Evolutionary conservation across 2,329 filamentous ascomycete genomes (phyloP), one percentile per base, ranked within the genome.

Genomic region (Thermoascus crustaceus): DNA sequence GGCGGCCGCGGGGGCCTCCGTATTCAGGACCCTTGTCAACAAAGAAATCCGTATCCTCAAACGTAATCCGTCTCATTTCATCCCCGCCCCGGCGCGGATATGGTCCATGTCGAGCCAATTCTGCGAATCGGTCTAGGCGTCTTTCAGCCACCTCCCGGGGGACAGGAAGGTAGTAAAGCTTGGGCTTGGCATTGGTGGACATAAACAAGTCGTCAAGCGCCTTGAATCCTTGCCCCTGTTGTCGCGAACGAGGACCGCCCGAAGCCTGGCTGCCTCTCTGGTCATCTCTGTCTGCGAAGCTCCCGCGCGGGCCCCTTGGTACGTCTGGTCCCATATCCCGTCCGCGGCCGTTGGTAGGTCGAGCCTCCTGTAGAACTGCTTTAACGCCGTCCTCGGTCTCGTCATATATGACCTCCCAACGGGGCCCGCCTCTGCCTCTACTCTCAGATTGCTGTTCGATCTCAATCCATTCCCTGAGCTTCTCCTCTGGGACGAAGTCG

Each of bases 401-500:
- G 16, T 77, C 69, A 52, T 93, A 94, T 5, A 71, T 60, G 5
- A 94, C 76, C 58, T 89, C 84, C 78, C 82, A 94, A 16, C 69
- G 64, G 7, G 79, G 69, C 3, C 54, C 55, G 34, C 54, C 50
- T 8, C 55, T 58, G 35, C 55, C 46, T 11, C 51, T 71, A 58
- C 55, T 57, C 46, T 43, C 69, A 50, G 47, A 63, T 49, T 67
- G 58, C 48, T 78, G 66, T 58, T 94, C 85, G 25, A 63, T 71
- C 5, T 76, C 71, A 39, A 93, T 80, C 86, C 87, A 96, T 16
- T 73, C 72, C 9, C 66, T 58, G 3, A 93, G 72, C 44, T 78
- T 76, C 17, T 85, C 78, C 11, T 82, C 74, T 0, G 89, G 89
- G 13, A 96, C 72, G 56, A 91, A 96, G 57, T 98, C 91, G 3